Conservation (phyloP, 2,329 filamentous ascomycete species). For the Neocucurbitaria cava region DNA sequence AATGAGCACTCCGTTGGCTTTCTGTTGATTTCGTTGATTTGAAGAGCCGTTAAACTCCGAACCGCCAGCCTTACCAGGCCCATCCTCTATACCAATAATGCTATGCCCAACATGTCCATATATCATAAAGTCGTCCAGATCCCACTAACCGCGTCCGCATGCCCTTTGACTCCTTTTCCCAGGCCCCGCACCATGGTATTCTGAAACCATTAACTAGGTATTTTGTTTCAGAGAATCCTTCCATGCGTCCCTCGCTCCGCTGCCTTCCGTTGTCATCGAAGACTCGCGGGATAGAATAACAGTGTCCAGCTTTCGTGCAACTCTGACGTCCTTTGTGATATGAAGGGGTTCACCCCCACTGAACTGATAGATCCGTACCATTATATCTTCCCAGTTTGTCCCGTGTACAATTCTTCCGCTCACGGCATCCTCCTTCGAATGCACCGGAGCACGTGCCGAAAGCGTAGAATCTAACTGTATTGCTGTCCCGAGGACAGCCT, state of each 20-base stretch:
- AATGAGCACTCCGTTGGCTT: neutral
- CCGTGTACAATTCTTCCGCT: conserved; percentile 18
- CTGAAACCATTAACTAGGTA: too few species aligned
- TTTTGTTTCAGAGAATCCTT: neutral
- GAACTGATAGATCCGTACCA: conserved; percentile 17
- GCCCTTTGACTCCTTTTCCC: neutral
- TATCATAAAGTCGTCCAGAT: neutral
- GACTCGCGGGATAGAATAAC: conserved; percentile 1
- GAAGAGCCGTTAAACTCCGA: neutral
- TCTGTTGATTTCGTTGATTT: too few species aligned
- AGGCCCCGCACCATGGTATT: neutral
- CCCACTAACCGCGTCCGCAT: neutral
- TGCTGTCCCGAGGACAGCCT: conserved; percentile 49
- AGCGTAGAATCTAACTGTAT: neutral
- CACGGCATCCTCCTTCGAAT: conserved; percentile 5
- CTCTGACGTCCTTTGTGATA: conserved; percentile 7
- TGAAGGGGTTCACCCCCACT: conserved; percentile 14
- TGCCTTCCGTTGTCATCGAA: neutral
- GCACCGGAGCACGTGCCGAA: neutral
- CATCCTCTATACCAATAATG: neutral
- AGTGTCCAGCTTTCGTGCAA: conserved; percentile 7
- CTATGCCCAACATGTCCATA: neutral
- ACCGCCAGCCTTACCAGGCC: neutral
- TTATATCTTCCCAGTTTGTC: conserved; percentile 18
- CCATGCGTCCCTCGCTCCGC: neutral